Base-by-base conservation (phyloP, 2,329 filamentous ascomycete genomes). In the Cercospora sp. region DNA sequence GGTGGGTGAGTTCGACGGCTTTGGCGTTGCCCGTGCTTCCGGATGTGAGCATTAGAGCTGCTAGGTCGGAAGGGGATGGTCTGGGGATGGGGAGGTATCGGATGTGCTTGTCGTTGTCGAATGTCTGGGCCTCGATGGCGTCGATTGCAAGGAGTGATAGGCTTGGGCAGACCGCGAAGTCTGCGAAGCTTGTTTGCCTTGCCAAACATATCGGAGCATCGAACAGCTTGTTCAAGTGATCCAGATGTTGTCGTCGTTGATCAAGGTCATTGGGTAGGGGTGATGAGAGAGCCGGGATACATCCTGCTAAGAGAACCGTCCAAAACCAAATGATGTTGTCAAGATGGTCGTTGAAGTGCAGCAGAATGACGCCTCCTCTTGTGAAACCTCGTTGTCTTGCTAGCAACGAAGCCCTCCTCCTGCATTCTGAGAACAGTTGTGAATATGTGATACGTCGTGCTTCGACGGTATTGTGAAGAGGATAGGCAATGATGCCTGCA, bases 251-350 rank as follows among this genome's bases (percentile, higher is more conserved):
- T 42, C 67, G 51, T 6, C 79, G 74, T 10, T 73, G 74, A 12
- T 70, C 70, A 0, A 62, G 20, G 62, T 78, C 74, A 30, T 77
- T 75, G 26, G 72, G 69, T 8, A 82, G 72, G 3, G 77, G 71
- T 2, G 77, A 75, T 0, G 78, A 81, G n/a, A 81, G 76, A 16
- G 75, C 77, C 5, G 81, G 81, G 5, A 81, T 63, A 26, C 74
- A 73, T 5, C 79, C 78, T 0, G 79, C 80, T 13, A 76, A 61
- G 2, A 80, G 67, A 1, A 76, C 73, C 0, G 79, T 68, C 81
- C 81, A 83, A 64, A 82, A 80, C 80, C 80, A 83, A n/a, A 76
- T 58, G 8, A 82, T 77, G n/a, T 71, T 76, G 26, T 82, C 78
- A 33, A 73, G 62, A 45, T 81, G 77, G 18, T 74, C 70, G 16